A percentile compares a stretch with the other conserved stretches of the same genome.
These are phyloP conservation scores for Coemansia sp. DNA, from an alignment of 192 early-diverging fungal genomes.

Conservation along the genomic window DNA sequence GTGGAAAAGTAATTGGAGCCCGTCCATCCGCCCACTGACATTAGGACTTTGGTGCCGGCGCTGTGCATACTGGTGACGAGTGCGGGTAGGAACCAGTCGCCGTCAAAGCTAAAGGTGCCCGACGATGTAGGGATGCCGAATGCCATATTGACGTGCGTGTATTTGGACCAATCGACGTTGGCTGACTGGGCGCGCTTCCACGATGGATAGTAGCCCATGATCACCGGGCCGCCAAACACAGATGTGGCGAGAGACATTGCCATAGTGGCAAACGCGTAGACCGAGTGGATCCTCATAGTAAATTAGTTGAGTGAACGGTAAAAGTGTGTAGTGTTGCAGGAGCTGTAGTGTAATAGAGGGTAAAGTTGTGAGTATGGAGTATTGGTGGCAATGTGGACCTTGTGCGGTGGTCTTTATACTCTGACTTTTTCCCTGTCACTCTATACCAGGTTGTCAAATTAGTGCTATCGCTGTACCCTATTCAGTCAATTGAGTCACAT, in stretches of 20 bases:
- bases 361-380: not conserved
- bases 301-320: not conserved
- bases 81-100: conserved; percentile 33
- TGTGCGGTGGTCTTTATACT: not conserved
- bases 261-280: not conserved
- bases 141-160: conserved; percentile 73
- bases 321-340: not conserved
- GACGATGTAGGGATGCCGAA: conserved; percentile 55
- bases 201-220: conserved; percentile 46
- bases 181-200: conserved; percentile 41
- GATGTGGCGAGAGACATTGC: not conserved
- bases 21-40: conserved; percentile 72
- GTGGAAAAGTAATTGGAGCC: conserved; percentile 58
- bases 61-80: conserved; percentile 58
- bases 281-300: conserved; percentile 9
- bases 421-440: not conserved
- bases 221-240: conserved; percentile 10
- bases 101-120: conserved; percentile 41
- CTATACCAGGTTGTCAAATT: not conserved
- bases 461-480: not conserved
- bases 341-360: not conserved
- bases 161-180: conserved; percentile 45
- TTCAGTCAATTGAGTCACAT: not conserved
- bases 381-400: not conserved
- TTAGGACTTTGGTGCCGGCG: conserved; percentile 59